A percentile compares a stretch with the other conserved stretches of the same genome.
These are phyloP conservation scores for Candida parachauliodes DNA, from an alignment of 805 yeast species.

Conservation along the genomic window DNA sequence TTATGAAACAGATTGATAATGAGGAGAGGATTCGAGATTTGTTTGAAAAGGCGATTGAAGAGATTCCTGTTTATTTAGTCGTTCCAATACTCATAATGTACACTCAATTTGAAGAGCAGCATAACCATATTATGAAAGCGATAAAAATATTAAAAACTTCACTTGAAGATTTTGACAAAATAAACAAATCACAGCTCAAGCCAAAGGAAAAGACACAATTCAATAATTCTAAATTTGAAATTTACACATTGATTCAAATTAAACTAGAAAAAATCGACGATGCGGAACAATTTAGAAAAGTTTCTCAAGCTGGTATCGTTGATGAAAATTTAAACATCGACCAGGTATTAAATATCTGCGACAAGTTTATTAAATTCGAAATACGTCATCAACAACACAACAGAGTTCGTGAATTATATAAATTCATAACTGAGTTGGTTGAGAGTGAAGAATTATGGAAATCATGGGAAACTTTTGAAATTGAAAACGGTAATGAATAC, in stretches of 20 bases:
- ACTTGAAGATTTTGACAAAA: conserved; percentile 9
- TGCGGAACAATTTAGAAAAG: conserved; percentile 20
- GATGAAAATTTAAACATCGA: conserved; percentile 42
- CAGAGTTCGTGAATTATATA: conserved; percentile 62
- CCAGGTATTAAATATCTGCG: conserved; percentile 40
- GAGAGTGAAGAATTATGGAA: conserved; percentile 45
- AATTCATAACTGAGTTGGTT: conserved; percentile 25
- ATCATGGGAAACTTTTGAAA: conserved; percentile 72
- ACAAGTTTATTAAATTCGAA: conserved; percentile 60
- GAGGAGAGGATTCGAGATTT: conserved; percentile 53
- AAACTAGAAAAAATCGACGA: conserved; percentile 15
- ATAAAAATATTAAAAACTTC: conserved; percentile 19
- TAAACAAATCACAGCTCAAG: neutral
- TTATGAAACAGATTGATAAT: conserved; percentile 14
- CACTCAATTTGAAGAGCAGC: conserved; percentile 56
- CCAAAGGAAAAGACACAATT: neutral
- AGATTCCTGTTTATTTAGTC: conserved; percentile 39
- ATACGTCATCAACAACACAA: conserved; percentile 44
- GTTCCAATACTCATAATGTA: conserved; percentile 52
- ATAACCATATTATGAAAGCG: conserved; percentile 51
- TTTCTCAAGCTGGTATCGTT: conserved; percentile 42
- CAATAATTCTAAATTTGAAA: conserved; percentile 19
- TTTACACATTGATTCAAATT: conserved; percentile 14
- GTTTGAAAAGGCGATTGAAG: conserved; percentile 51
- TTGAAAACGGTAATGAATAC: conserved; percentile 64